Evolutionary conservation across 2,329 filamentous ascomycete species (phyloP), one percentile per base, ranked within the genome.

Genomic region (Alternaria angustiovoidea): DNA sequence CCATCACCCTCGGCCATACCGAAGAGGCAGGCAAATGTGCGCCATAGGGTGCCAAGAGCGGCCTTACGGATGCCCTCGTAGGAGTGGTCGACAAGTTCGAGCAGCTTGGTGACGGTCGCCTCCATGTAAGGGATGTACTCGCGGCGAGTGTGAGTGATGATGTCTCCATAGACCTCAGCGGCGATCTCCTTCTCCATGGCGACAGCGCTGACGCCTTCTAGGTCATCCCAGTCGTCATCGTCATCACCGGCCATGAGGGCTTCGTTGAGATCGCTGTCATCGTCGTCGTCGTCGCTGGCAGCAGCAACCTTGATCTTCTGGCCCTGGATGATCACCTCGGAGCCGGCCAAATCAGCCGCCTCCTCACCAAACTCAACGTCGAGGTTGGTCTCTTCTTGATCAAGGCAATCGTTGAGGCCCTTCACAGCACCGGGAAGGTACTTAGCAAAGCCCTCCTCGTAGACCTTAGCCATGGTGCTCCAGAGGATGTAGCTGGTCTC

Each of bases 401-500:
- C 89, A 30, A 98, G 87, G 75, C 93, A 94, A 61, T 92, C 89
- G 67, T 95, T 90, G 24, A 98, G 86, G 54, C 90, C 89, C 76
- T 91, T 88, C 78, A 94, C 90, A 51, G 93, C 91, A 51, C 91
- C 91, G 0, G 87, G 84, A 7, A 95, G 86, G 81, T 93, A 95
- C 59, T 91, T 89, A 57, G 88, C 87, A 64, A 96, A 94, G 55
- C 93, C 85, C 74, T 92, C 91, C 72, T 91, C 89, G 80, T 98
- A 98, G 9, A 98, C 93, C 83, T 96, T 96, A 64, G 94, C 91
- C 76, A 99, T 89, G 41, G 92, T 93, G 67, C 92, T 93, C 94
- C 95, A 99, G 55, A 99, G 86, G 64, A 98, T 96, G 82, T 97
- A 99, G 77, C 93, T 97, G 63, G 93, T 97, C 84, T 99, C 95